phyloP scores from a whole-genome alignment of 805 yeast species.

The Barnettozyma wickerhamii region DNA sequence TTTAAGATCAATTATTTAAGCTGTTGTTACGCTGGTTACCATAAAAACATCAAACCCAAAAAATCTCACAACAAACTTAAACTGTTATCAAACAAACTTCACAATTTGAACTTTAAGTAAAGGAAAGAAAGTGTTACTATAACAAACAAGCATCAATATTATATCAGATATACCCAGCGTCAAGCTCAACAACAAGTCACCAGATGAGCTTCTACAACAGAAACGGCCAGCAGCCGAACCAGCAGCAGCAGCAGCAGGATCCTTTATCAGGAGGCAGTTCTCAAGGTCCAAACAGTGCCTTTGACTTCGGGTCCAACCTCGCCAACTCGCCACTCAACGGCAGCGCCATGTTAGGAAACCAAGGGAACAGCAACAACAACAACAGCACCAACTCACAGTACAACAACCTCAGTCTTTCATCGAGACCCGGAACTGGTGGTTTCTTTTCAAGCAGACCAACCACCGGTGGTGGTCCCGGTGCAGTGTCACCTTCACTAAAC shows the following conservation, averaged over 20 bases:
- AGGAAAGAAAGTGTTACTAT: no score
- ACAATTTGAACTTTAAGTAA: no score
- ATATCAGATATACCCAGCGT: not conserved
- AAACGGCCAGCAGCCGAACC: constrained; percentile 4
- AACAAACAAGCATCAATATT: no score
- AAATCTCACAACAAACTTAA: no score
- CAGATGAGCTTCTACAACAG: constrained; percentile 2
- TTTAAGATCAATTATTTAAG: no score
- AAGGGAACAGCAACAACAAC: no score
- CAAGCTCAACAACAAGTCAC: no score
- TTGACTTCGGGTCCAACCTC: constrained; percentile 9
- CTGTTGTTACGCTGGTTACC: no score
- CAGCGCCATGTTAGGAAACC: constrained; percentile 14
- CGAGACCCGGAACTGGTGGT: constrained; percentile 6
- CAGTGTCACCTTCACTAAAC: constrained; percentile 20
- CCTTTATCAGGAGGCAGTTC: not conserved
- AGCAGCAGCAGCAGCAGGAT: constrained; percentile 10
- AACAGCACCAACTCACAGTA: constrained; percentile 11
- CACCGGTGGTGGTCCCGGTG: not conserved
- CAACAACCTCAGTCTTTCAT: constrained; percentile 22
- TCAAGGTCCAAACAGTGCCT: constrained; percentile 1
- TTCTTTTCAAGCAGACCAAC: constrained; percentile 1
- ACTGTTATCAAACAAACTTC: no score
- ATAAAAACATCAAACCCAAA: no score
- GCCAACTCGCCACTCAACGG: constrained; percentile 15